Conservation (phyloP, 257 asterid genomes). For the Solanum bulbocastanum region DNA sequence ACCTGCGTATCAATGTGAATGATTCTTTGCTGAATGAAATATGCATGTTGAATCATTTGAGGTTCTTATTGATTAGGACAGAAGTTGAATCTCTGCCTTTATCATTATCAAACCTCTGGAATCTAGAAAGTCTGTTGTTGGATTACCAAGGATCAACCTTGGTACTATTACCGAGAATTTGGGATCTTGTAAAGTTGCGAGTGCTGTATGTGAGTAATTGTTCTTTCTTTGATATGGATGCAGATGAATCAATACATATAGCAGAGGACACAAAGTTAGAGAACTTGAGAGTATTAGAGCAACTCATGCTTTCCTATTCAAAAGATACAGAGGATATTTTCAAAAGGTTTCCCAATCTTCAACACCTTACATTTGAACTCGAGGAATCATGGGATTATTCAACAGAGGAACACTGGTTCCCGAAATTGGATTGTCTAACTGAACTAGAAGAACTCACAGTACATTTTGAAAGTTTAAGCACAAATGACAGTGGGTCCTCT, state of each 20-base stretch:
- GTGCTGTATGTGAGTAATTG: fast-evolving
- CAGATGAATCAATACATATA: too few relatives aligned
- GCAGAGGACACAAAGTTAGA: background rate
- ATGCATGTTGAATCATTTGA: background rate
- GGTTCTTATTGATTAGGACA: fast-evolving
- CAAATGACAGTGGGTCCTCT: background rate
- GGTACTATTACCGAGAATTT: too few relatives aligned
- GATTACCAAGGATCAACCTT: background rate
- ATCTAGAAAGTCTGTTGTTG: fast-evolving
- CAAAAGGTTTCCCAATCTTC: background rate
- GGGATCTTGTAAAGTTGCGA: background rate
- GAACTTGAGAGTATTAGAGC: background rate
- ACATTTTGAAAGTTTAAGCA: background rate
- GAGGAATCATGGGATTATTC: background rate
- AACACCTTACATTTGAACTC: fast-evolving
- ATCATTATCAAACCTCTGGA: background rate
- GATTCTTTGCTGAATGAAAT: background rate
- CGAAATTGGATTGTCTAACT: background rate
- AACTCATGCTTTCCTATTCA: background rate
- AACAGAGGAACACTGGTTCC: background rate
- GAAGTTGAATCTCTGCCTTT: background rate
- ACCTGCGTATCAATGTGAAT: too few relatives aligned
- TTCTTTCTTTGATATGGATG: background rate
- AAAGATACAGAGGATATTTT: too few relatives aligned
- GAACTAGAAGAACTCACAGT: background rate